A percentile compares a stretch with the other conserved stretches of the same genome.
Conservation (phyloP, 139 green algal species). For the Dunaliella primolecta region DNA sequence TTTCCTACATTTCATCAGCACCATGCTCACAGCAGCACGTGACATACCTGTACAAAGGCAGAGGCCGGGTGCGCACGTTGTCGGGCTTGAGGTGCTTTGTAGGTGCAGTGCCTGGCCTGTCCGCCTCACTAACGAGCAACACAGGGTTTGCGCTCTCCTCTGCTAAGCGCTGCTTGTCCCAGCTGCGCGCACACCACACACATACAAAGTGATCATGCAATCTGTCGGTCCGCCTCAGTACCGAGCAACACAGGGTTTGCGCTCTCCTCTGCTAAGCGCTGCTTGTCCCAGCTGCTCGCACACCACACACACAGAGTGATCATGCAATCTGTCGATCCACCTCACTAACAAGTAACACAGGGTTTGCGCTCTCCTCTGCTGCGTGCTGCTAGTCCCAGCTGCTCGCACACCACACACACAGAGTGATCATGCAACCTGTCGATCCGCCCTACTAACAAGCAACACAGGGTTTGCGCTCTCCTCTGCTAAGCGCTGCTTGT, state of each 20-base stretch:
- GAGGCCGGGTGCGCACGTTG: slow-evolving; percentile 33
- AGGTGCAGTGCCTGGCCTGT: slow-evolving; percentile 20
- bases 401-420: too few species aligned
- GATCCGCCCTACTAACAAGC: slow-evolving; percentile 28
- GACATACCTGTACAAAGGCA: slow-evolving; percentile 39
- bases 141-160: slow-evolving; percentile 49
- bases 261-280: slow-evolving; percentile 44
- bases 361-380: slow-evolving; percentile 47
- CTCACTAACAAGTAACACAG: slow-evolving; percentile 35
- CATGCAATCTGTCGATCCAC: slow-evolving; percentile 22
- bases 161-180: slow-evolving; percentile 45
- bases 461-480: slow-evolving; percentile 47
- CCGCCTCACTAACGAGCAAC: slow-evolving; percentile 31
- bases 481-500: slow-evolving; percentile 49
- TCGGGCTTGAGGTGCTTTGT: slow-evolving; percentile 35
- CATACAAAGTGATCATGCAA: too few species aligned
- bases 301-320: neutral
- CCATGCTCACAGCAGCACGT: too few species aligned
- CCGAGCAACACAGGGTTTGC: slow-evolving; percentile 45
- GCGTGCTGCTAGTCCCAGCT: slow-evolving; percentile 42
- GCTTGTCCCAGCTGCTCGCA: slow-evolving; percentile 36
- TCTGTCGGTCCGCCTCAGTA: slow-evolving; percentile 23
- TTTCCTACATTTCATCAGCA: too few species aligned
- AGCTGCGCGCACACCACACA: slow-evolving; percentile 12
- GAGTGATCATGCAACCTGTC: too few species aligned